Conservation (phyloP, 2,329 filamentous ascomycete genomes). For the Penicillium capsulatum region DNA sequence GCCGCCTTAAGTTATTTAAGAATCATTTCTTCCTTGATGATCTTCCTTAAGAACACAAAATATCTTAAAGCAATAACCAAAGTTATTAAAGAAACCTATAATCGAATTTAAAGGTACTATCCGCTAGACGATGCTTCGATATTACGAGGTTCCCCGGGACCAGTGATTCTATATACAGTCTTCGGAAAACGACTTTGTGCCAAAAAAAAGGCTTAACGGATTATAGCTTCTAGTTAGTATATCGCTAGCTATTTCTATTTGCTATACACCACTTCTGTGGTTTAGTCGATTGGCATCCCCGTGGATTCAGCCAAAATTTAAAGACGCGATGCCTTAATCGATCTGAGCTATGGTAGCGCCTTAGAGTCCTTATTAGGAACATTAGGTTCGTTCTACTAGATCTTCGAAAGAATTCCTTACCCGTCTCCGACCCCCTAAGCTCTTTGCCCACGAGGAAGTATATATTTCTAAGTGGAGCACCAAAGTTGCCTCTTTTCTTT, state of each 20-base stretch:
- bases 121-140: constrained; percentile 2
- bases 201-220: neutral
- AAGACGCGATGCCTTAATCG: neutral
- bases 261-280: constrained; percentile 9
- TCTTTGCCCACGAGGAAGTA: constrained; percentile 7
- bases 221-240: constrained; percentile 6
- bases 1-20: neutral
- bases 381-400: neutral
- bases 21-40: constrained; percentile 10
- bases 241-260: constrained; percentile 10
- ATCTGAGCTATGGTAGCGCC: neutral
- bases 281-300: constrained; percentile 1
- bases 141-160: constrained; percentile 1
- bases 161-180: neutral
- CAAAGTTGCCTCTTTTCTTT: neutral
- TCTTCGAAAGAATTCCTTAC: neutral
- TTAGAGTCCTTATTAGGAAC: neutral
- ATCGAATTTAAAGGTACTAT: constrained; percentile 9
- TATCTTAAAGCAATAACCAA: constrained; percentile 10
- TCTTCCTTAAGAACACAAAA: constrained; percentile 12
- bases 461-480: neutral
- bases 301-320: neutral
- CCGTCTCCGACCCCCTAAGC: neutral
- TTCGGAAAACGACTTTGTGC: neutral
- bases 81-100: constrained; percentile 7